Evolutionary conservation across 352 stramenopile species (phyloP), one percentile per base, ranked within the genome.

Genomic region (Aphanomyces astaci): DNA sequence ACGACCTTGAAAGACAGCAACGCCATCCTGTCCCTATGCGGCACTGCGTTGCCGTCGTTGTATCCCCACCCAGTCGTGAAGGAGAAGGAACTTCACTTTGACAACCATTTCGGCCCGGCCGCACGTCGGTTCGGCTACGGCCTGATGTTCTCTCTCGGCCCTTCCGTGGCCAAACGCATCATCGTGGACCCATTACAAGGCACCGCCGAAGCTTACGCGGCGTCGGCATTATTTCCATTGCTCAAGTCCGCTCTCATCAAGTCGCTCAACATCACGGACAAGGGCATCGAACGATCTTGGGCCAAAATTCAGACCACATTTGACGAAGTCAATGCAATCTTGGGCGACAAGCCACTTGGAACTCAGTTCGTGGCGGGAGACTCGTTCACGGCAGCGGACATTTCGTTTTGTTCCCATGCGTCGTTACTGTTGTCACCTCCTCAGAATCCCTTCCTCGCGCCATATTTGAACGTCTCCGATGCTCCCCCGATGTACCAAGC

Each of bases 371-470:
- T 87, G 9, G 64, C 64, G 28, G 79, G 78, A 1, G 31, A 71
- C 0, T 72, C 66, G 4, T 84, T 87, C 45, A 79, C 79, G 1
- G 76, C 79, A 0, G 78, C 78, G 15, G 79, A 87, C 62, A 82
- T 87, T 54, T 63, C 78, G 22, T 76, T 86, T 53, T 87, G 76
- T 28, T 72, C 79, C 9, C 79, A 87, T 64, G 66, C 81, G n/a
- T 70, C 75, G 15, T 31, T 82, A 46, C 25, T 87, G 2, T 33
- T 86, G 10, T 49, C 70, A 10, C 78, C 78, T 0, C 62, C 70
- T 11, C 71, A 86, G 48, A 74, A 83, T 57, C 56, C 64, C 19
- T 86, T 77, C 66, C 57, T 87, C 11, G 24, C 45, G 0, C 74
- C 70, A n/a, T 70, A 80, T 49, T 70, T 76, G 30, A 74, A 72